Evolutionary conservation across 2,329 filamentous ascomycete genomes (phyloP).

Genomic region (Escovopsis weberi): DNA sequence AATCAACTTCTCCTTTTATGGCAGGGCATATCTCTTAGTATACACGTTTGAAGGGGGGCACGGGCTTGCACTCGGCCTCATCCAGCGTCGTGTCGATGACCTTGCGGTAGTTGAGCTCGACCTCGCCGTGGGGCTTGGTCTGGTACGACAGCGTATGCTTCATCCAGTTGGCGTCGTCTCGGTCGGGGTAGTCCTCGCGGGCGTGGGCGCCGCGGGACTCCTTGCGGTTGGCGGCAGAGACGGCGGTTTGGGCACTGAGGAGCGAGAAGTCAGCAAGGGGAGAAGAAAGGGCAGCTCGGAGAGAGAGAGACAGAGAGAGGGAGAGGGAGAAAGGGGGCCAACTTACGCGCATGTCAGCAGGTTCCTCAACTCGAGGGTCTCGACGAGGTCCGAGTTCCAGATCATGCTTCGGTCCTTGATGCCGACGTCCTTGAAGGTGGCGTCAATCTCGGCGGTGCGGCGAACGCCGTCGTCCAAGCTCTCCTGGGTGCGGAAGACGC

Average conservation of each 20-base stretch:
- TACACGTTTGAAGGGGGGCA: conserved; percentile 91
- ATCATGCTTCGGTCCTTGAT: conserved; percentile 99
- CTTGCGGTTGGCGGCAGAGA: conserved; percentile 82
- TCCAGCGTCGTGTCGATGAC: conserved; percentile 78
- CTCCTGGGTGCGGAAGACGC: conserved; percentile 90
- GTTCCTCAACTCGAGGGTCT: conserved; percentile 69
- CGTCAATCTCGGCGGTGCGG: conserved; percentile 76
- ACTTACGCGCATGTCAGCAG: background rate
- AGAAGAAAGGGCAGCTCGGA: too few relatives aligned
- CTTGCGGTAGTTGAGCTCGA: conserved; percentile 72
- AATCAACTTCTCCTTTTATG: too few relatives aligned
- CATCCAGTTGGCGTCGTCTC: conserved; percentile 96
- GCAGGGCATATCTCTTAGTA: conserved; percentile 40
- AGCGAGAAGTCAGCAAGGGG: background rate
- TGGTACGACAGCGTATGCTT: conserved; percentile 98
- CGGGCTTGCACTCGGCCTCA: conserved; percentile 88
- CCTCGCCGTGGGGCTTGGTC: conserved; percentile 76
- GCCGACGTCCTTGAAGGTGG: conserved; percentile 65
- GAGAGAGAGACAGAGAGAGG: background rate
- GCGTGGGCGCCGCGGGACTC: conserved; percentile 96
- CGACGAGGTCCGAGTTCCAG: conserved; percentile 96
- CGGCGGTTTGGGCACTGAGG: conserved; percentile 73
- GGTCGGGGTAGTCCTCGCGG: conserved; percentile 88
- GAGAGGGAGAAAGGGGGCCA: background rate
- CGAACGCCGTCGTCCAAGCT: conserved; percentile 84